These are phyloP conservation scores for Urochloa ruziziensis DNA, from an alignment of 176 grass and related monocot genomes.

Conservation along the genomic window DNA sequence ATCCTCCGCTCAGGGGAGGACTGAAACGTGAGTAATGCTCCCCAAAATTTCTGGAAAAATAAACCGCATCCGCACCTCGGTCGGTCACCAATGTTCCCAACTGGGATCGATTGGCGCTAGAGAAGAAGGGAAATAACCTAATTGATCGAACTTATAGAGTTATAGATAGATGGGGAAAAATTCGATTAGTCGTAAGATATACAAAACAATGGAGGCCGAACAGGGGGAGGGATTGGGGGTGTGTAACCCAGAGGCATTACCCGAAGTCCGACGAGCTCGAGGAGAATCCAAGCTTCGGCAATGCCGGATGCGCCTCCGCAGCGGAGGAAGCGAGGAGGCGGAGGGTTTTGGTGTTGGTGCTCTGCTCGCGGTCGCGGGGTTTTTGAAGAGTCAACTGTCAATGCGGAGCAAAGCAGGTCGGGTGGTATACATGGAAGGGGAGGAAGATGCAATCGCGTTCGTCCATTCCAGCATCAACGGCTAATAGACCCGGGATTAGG, in stretches of 20 bases:
- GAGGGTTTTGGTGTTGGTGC: neutral
- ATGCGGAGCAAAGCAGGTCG: neutral
- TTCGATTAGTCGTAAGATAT: neutral
- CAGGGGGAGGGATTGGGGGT: neutral
- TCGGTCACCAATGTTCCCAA: neutral
- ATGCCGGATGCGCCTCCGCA: neutral
- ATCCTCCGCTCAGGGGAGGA: neutral
- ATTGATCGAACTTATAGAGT: neutral
- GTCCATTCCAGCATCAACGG: neutral
- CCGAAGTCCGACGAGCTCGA: neutral
- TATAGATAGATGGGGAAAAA: neutral
- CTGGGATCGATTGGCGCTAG: neutral
- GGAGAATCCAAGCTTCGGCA: neutral
- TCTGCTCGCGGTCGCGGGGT: neutral
- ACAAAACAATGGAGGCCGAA: neutral
- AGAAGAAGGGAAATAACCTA: neutral
- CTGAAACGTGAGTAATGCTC: neutral
- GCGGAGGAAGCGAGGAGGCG: neutral
- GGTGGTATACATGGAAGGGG: neutral
- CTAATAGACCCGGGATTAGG: neutral
- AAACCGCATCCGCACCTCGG: neutral
- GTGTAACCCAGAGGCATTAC: neutral
- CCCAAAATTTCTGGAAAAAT: neutral
- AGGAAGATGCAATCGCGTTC: neutral
- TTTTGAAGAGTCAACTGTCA: neutral